A percentile compares a stretch with the other conserved stretches of the same genome.
phyloP scores from a whole-genome alignment of 73 alveolate species.

The Paramecium biaurelia region DNA sequence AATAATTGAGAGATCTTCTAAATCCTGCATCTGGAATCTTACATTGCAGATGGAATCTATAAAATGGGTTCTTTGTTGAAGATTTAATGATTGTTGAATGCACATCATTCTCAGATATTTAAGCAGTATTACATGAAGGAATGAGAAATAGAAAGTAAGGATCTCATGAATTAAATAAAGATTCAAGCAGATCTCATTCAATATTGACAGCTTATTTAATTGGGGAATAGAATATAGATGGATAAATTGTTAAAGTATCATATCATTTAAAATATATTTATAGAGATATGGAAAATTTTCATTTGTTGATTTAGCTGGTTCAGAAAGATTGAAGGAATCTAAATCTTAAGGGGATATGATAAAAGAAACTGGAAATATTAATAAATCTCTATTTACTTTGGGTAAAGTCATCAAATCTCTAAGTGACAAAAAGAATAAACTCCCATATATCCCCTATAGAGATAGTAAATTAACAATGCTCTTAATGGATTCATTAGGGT shows the following conservation, averaged over 20 bases:
- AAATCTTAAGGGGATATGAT: constrained; percentile 96
- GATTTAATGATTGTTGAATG: constrained; percentile 97
- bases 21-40: constrained; percentile 85
- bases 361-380: constrained; percentile 98
- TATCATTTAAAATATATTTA: neutral
- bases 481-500: constrained; percentile 98
- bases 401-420: constrained; percentile 93
- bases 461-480: constrained; percentile 98
- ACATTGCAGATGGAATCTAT: constrained; percentile 96
- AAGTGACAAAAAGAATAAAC: constrained; percentile 78
- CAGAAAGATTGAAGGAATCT: constrained; percentile 97
- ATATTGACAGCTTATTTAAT: constrained; percentile 92
- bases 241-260: constrained; percentile 78
- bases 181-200: constrained; percentile 96
- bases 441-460: constrained; percentile 96
- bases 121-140: constrained; percentile 98
- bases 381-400: constrained; percentile 93
- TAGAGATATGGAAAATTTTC: constrained; percentile 96
- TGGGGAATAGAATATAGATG: constrained; percentile 89
- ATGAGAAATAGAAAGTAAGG: constrained; percentile 97
- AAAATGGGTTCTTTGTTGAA: constrained; percentile 98
- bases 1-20: constrained; percentile 89
- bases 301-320: constrained; percentile 98
- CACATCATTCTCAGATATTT: constrained; percentile 90
- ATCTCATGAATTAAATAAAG: constrained; percentile 97